phyloP scores from a whole-genome alignment of 2,329 filamentous ascomycete genomes.

The Colletotrichum liriopes region DNA sequence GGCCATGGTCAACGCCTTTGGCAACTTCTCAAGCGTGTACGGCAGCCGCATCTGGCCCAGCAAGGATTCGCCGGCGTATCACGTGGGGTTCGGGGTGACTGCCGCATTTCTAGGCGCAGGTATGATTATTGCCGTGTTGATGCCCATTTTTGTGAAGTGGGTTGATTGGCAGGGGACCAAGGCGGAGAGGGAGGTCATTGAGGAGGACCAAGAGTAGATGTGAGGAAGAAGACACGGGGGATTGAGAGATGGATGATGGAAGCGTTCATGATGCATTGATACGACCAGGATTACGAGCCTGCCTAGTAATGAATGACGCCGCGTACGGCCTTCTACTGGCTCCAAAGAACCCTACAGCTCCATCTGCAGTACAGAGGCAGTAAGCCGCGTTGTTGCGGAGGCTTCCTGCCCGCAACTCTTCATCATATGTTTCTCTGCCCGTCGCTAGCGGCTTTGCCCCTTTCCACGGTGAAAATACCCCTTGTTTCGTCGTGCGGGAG shows the following conservation, averaged over 20 bases:
- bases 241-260: not conserved
- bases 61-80: slow-evolving; percentile 47
- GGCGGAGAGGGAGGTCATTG: slow-evolving; percentile 41
- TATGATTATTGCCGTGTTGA: slow-evolving; percentile 45
- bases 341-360: not conserved
- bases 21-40: slow-evolving; percentile 52
- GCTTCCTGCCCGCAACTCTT: not conserved
- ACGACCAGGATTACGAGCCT: not conserved
- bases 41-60: slow-evolving; percentile 51
- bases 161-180: slow-evolving; percentile 42
- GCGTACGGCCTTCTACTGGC: not conserved
- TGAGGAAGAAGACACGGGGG: not conserved
- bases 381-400: not conserved
- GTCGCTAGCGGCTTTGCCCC: too few relatives aligned
- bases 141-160: slow-evolving; percentile 45
- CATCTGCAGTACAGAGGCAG: not conserved
- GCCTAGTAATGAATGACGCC: not conserved
- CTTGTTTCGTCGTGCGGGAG: too few relatives aligned
- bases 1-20: slow-evolving; percentile 51
- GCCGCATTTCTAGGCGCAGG: slow-evolving; percentile 48
- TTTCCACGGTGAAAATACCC: too few relatives aligned
- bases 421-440: too few relatives aligned
- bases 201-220: slow-evolving; percentile 11
- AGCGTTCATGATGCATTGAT: not conserved
- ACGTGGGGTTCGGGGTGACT: slow-evolving; percentile 50